Conservation (phyloP, 2,329 filamentous ascomycete species). For the Fusarium mundagurra region DNA sequence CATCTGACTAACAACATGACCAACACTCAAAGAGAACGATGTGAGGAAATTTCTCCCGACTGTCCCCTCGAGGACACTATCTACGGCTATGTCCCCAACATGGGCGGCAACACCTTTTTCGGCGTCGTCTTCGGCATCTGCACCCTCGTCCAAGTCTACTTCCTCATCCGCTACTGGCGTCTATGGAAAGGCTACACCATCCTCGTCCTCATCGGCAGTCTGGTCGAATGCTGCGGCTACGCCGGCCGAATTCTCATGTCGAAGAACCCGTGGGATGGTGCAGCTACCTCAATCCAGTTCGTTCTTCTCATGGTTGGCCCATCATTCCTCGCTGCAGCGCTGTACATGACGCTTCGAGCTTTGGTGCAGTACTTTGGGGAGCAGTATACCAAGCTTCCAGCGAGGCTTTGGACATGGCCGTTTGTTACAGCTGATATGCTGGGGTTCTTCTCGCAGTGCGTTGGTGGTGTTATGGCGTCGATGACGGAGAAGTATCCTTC, state of each 20-base stretch:
- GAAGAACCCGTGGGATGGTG: not conserved
- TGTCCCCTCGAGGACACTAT: not conserved
- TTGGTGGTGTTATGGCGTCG: not conserved
- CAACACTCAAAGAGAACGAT: not conserved
- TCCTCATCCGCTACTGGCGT: not conserved
- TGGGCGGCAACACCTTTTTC: not conserved
- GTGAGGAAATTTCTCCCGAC: not conserved
- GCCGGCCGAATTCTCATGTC: not conserved
- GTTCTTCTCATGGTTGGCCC: not conserved
- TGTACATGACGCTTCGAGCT: not conserved
- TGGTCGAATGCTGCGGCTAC: not conserved
- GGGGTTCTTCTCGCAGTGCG: not conserved
- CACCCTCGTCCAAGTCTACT: not conserved
- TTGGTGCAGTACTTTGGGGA: not conserved
- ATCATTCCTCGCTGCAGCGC: not conserved
- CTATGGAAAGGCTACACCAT: not conserved
- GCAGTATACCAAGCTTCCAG: not conserved
- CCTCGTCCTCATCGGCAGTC: not conserved
- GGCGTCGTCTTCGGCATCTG: not conserved
- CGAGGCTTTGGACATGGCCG: not conserved
- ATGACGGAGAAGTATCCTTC: not conserved
- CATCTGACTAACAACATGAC: not conserved
- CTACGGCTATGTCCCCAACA: not conserved
- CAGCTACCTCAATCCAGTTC: not conserved
- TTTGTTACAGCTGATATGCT: not conserved